Percentiles rank a stretch among this genome's conserved stretches.
Conservation (phyloP, 225 moss, liverwort and hornwort genomes). For the Anthoceros angustus region DNA sequence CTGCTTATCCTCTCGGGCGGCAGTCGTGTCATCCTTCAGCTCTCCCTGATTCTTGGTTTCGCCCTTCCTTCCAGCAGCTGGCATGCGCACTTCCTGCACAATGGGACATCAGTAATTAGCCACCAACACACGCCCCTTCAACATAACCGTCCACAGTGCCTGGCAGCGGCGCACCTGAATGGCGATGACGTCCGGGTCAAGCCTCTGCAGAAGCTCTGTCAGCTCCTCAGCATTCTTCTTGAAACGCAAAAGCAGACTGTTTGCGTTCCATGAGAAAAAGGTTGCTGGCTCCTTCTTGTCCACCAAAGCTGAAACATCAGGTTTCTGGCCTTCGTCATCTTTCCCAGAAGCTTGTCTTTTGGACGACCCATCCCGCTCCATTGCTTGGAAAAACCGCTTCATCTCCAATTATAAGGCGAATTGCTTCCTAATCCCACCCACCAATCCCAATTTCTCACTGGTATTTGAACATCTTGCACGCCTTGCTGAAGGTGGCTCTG, state of each 20-base stretch:
- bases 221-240: slow-evolving; percentile 56
- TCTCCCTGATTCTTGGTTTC: slow-evolving; percentile 34
- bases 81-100: slow-evolving; percentile 53
- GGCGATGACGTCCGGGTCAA: slow-evolving; percentile 71
- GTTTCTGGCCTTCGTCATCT: slow-evolving; percentile 14
- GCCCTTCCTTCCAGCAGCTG: slow-evolving; percentile 58
- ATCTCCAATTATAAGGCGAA: slow-evolving; percentile 4
- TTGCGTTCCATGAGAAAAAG: slow-evolving; percentile 75
- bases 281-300: slow-evolving; percentile 42
- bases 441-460: not conserved
- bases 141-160: not conserved
- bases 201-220: slow-evolving; percentile 30
- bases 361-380: slow-evolving; percentile 35
- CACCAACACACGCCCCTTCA: not conserved
- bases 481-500: too few relatives aligned
- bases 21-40: slow-evolving; percentile 63
- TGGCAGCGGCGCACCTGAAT: slow-evolving; percentile 32
- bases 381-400: slow-evolving; percentile 42
- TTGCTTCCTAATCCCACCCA: not conserved
- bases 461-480: too few relatives aligned
- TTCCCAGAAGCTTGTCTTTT: slow-evolving; percentile 27
- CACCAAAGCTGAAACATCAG: slow-evolving; percentile 14
- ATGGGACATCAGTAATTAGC: slow-evolving; percentile 2
- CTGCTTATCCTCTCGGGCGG: slow-evolving; percentile 67
- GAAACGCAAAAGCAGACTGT: slow-evolving; percentile 65